These are phyloP conservation scores for Starmerella bombicola DNA, from an alignment of 805 yeast species.

Conservation along the genomic window DNA sequence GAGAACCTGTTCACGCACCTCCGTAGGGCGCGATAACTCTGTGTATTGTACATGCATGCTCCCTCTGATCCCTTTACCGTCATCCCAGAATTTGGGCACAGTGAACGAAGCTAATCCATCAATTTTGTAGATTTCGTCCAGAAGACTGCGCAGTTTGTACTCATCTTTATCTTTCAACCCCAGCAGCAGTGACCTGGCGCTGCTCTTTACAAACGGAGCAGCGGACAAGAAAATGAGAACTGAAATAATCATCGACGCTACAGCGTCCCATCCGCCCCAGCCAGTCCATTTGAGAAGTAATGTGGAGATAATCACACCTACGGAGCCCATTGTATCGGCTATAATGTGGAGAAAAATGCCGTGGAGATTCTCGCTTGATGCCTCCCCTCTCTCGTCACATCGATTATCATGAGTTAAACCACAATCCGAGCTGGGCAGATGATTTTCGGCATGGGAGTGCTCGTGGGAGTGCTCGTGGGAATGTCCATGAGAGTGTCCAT, in stretches of 20 bases:
- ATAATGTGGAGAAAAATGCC: conserved; percentile 88
- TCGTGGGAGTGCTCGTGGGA: conserved; percentile 8
- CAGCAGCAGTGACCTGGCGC: conserved; percentile 61
- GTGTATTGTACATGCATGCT: conserved; percentile 66
- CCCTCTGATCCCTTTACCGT: conserved; percentile 45
- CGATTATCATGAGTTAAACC: not conserved
- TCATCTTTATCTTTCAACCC: conserved; percentile 51
- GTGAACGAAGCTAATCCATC: conserved; percentile 78
- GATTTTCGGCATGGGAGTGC: conserved; percentile 1
- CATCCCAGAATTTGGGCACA: conserved; percentile 88
- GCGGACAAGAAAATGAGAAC: conserved; percentile 68
- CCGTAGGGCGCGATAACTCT: conserved; percentile 51
- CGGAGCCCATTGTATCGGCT: conserved; percentile 94
- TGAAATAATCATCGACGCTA: conserved; percentile 83
- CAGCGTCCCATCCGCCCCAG: conserved; percentile 78
- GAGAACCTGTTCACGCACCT: conserved; percentile 49
- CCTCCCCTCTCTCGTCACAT: conserved; percentile 10
- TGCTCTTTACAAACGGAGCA: conserved; percentile 67
- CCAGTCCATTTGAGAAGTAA: conserved; percentile 56
- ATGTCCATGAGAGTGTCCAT: conserved; percentile 21
- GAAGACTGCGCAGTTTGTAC: conserved; percentile 44
- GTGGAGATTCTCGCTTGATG: conserved; percentile 60
- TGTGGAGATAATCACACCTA: conserved; percentile 91
- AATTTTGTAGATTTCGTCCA: conserved; percentile 54
- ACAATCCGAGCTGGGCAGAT: conserved; percentile 7